Percentiles rank a stretch among this genome's conserved stretches.
Evolutionary conservation across 106 monocot genomes (phyloP).

Genomic region (Chionographis japonica): DNA sequence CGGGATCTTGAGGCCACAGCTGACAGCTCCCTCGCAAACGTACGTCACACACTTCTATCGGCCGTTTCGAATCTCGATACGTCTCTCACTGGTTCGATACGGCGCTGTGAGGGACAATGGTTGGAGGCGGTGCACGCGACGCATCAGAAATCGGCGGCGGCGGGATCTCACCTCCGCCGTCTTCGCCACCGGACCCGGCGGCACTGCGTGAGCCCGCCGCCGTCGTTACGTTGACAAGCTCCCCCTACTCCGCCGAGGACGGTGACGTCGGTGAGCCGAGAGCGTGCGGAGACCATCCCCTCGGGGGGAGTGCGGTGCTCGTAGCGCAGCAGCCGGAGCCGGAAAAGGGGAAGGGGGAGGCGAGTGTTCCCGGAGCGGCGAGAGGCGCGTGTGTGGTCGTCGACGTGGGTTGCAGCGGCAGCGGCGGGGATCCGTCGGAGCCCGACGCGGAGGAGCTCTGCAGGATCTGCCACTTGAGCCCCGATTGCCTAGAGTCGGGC

Average conservation of each 20-base stretch:
- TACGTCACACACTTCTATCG: too few relatives aligned
- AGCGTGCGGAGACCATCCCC: neutral
- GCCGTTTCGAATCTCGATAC: too few relatives aligned
- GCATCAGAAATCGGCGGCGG: too few relatives aligned
- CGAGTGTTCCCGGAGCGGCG: neutral
- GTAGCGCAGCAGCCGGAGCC: neutral
- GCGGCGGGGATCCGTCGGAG: neutral
- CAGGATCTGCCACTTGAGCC: constrained; percentile 29
- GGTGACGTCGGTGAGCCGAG: neutral
- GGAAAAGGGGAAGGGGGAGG: neutral
- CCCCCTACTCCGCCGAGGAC: neutral
- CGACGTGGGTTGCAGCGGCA: neutral
- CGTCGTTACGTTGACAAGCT: too few relatives aligned
- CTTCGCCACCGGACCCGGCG: too few relatives aligned
- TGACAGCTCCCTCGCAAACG: too few relatives aligned
- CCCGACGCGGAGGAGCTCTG: constrained; percentile 14
- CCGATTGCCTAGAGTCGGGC: constrained; percentile 4
- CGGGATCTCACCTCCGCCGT: too few relatives aligned
- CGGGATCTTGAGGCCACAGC: too few relatives aligned
- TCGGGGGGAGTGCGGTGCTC: neutral
- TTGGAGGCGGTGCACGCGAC: too few relatives aligned
- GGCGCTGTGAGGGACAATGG: too few relatives aligned
- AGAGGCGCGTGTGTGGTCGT: neutral
- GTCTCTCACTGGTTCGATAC: too few relatives aligned
- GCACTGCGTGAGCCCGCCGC: too few relatives aligned